A percentile compares a stretch with the other conserved stretches of the same genome.
These are phyloP conservation scores for Tylopilus sp. DNA, from an alignment of 1,284 basidiomycete species.

Conservation along the genomic window DNA sequence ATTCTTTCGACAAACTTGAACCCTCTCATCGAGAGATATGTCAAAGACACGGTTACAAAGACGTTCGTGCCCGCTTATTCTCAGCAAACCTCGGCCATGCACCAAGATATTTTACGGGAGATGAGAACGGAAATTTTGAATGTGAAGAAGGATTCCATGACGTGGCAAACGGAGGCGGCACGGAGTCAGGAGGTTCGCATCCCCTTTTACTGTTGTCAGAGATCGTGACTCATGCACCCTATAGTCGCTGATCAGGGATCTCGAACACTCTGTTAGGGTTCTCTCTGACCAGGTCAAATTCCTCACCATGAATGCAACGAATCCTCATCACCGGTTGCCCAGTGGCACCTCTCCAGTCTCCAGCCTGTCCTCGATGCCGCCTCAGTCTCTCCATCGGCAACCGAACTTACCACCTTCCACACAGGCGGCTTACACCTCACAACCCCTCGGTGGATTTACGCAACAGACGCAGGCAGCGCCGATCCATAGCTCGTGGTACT, in stretches of 20 bases:
- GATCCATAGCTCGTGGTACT: conserved; percentile 57
- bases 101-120: conserved; percentile 72
- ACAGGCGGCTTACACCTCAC: conserved; percentile 30
- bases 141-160: conserved; percentile 70
- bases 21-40: conserved; percentile 71
- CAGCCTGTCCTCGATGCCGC: conserved; percentile 24
- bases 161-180: conserved; percentile 74
- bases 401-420: conserved; percentile 41
- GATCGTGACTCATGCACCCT: conserved; percentile 7
- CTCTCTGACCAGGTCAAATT: conserved; percentile 78
- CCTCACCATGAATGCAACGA: conserved; percentile 53
- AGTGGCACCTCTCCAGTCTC: conserved; percentile 24
- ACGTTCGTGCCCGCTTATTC: conserved; percentile 70
- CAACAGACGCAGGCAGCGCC: conserved; percentile 41
- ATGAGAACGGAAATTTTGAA: conserved; percentile 68
- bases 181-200: conserved; percentile 67
- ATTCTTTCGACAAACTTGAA: conserved; percentile 63
- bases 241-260: conserved; percentile 68
- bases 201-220: background rate
- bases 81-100: conserved; percentile 64
- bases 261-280: conserved; percentile 68
- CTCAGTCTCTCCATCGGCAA: conserved; percentile 37
- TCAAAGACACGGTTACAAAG: conserved; percentile 74
- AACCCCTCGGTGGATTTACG: conserved; percentile 31
- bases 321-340: conserved; percentile 27